Base-by-base conservation (phyloP, 108 stramenopile species). In the Discostella pseudostelligera region DNA sequence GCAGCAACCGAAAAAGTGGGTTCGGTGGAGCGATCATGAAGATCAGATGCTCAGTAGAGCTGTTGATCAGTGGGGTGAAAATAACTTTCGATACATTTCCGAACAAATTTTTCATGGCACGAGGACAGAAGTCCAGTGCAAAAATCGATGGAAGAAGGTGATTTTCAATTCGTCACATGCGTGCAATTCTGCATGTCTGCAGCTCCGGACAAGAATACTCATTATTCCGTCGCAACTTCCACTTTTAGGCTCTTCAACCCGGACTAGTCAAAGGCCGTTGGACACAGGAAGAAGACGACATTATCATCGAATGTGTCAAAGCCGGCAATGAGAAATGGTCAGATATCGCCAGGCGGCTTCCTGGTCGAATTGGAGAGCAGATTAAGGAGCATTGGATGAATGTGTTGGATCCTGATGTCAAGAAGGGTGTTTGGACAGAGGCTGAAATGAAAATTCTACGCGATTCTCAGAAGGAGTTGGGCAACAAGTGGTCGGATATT, bases 341-440 rank as follows among this genome's bases (percentile, higher is more conserved):
- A 16, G 58, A 68, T 8, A 96, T 98, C 50, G 94, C 96, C 9
- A 62, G 66, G 12, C 57, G 59, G 0, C 64, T 98, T 5, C 94
- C 95, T 8, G 96, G 97, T 11, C 87, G 97, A 25, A 90, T 96
- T 47, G 90, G 90, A 16, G 97, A 98, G 67, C 96, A 95, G 57
- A 86, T 96, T 57, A 87, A 97, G 40, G 94, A 96, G 59, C 92
- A 95, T 25, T 98, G 93, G 89, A 81, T 90, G 65, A 97, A 97
- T 74, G 80, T 80, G 51, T 78, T 99, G 9, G 90, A 97, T 73
- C 98, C 97, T 7, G 63, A 70, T 51, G 81, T 97, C 48, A 88
- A 89, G 54, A 87, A 87, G 57, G 82, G 70, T 0, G 73, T 76
- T 16, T 96, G 95, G 94, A 89, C 92, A 25, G 75, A 83, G 39